Evolutionary conservation across 2,329 filamentous ascomycete species (phyloP), one percentile per base, ranked within the genome.

Genomic region (Verticillium dahliae): DNA sequence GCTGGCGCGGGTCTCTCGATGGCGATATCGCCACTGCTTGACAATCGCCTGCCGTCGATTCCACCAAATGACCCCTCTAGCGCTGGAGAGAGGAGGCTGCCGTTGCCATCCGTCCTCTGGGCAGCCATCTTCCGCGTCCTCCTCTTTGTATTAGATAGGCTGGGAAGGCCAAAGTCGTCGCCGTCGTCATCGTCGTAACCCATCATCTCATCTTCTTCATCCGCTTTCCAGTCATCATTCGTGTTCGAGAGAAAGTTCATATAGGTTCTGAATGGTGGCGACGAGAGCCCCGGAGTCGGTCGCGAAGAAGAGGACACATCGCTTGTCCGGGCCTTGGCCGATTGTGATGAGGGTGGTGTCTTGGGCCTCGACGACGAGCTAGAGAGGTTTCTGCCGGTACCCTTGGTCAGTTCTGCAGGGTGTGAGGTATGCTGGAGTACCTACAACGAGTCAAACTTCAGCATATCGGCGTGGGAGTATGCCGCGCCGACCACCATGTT

Each of bases 381-480:
- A 27, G 85, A 85, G 55, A 88, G 69, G 68, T 81, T 88, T 69
- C 88, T 90, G 66, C 55, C 34, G 18, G 11, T 18, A 27, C 18
- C 37, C 38, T 58, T 34, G 38, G 63, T 72, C 38, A 62, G 64
- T 41, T 27, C 6, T 10, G 27, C 14, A 10, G 27, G 33, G 35
- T 38, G 62, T 56, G 27, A 55, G 41, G 6, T n/a, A 15, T n/a
- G 27, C 7, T 9, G 13, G 15, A 56, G 13, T 14, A 34, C 84
- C 67, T 83, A 95, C 91, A 94, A 69, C 34, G 87, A 85, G 71
- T 92, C 91, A 71, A 94, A 90, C 75, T 94, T 96, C 69, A 97
- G 82, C 72, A 97, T 91, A 77, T 98, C 93, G 34, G 94, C 91
- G 76, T 99, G 95, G 14, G 95, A 98, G 74, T 99, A 99, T 56